These are phyloP conservation scores for Diaporthe sp. DNA, from an alignment of 2,329 filamentous ascomycete species.

Conservation along the genomic window DNA sequence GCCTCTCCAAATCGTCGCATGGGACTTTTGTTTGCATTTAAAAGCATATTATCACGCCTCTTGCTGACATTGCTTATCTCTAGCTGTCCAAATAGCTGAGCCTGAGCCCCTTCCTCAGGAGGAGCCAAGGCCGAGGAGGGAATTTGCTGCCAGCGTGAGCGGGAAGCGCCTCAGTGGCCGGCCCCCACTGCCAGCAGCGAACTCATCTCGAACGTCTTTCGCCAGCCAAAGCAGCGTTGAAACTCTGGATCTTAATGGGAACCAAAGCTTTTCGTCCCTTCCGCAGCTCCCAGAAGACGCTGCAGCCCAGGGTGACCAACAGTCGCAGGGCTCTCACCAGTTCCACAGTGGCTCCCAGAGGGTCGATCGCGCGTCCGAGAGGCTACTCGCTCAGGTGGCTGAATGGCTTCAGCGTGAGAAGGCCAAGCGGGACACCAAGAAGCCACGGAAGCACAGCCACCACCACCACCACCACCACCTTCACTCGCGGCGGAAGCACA, in stretches of 20 bases:
- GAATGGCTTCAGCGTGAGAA: conserved; percentile 90
- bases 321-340: conserved; percentile 42
- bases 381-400: conserved; percentile 79
- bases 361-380: conserved; percentile 60
- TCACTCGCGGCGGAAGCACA: conserved; percentile 57
- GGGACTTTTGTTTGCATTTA: neutral
- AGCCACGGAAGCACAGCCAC: conserved; percentile 60
- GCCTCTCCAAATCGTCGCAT: neutral
- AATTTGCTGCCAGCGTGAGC: conserved; percentile 58
- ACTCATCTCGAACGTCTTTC: conserved; percentile 62
- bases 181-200: conserved; percentile 51
- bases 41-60: neutral
- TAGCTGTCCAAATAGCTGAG: conserved; percentile 72
- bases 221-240: conserved; percentile 56
- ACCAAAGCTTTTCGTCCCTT: conserved; percentile 46
- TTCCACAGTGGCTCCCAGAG: conserved; percentile 47
- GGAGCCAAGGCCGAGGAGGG: conserved; percentile 56
- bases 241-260: conserved; percentile 44
- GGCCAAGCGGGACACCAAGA: conserved; percentile 72
- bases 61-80: conserved; percentile 43
- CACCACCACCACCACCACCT: conserved; percentile 22
- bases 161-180: conserved; percentile 62
- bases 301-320: conserved; percentile 23
- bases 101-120: conserved; percentile 57
- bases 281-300: conserved; percentile 49